Evolutionary conservation across 768 basidiomycete genomes (phyloP).

Genomic region (Podaxis rugospora): DNA sequence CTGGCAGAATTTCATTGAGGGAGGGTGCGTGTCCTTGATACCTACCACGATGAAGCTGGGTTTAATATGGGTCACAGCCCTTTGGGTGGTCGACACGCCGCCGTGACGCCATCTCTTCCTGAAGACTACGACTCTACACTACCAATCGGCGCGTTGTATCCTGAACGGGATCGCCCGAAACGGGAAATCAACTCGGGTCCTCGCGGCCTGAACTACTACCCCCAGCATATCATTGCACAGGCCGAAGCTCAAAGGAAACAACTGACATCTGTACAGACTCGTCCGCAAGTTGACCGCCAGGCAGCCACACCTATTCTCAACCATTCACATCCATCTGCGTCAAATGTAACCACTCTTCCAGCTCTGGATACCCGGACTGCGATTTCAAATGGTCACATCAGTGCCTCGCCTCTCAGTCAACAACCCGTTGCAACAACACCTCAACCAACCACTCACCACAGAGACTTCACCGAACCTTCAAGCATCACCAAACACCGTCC

Average conservation of each 20-base stretch:
- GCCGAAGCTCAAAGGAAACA: conserved; percentile 29
- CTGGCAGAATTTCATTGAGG: conserved; percentile 83
- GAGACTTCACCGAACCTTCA: neutral
- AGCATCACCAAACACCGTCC: conserved; percentile 1
- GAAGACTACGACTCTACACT: conserved; percentile 62
- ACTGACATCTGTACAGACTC: conserved; percentile 14
- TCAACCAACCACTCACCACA: neutral
- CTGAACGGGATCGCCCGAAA: conserved; percentile 27
- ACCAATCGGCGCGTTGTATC: conserved; percentile 45
- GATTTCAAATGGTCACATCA: neutral
- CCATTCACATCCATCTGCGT: conserved; percentile 5
- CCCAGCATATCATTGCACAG: no score
- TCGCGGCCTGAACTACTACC: conserved; percentile 40
- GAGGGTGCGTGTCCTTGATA: conserved; percentile 56
- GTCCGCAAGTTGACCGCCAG: conserved; percentile 13
- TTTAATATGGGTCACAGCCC: conserved; percentile 36
- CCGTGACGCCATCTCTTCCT: conserved; percentile 75
- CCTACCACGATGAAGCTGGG: conserved; percentile 1
- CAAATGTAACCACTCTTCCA: neutral
- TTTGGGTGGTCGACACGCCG: conserved; percentile 77
- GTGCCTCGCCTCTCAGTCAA: neutral
- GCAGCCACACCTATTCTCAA: conserved; percentile 21
- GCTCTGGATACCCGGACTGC: neutral
- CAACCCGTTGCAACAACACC: neutral
- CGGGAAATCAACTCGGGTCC: conserved; percentile 20